phyloP scores from a whole-genome alignment of 2,329 filamentous ascomycete species.

The Colletotrichum liriopes region DNA sequence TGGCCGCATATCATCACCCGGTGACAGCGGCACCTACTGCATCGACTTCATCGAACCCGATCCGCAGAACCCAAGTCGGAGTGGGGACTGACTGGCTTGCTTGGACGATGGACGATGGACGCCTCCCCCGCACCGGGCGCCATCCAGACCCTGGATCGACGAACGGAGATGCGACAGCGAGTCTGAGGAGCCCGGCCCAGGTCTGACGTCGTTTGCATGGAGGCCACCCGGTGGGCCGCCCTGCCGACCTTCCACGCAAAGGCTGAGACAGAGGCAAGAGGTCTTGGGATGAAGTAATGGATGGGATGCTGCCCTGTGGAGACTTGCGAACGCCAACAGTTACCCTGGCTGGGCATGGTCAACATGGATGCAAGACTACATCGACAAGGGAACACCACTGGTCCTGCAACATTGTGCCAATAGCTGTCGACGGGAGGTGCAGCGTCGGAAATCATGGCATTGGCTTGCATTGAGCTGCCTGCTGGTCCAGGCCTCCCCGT shows the following conservation, averaged over 20 bases:
- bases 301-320: constrained; percentile 1
- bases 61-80: neutral
- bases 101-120: neutral
- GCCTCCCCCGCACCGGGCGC: neutral
- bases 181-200: neutral
- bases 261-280: neutral
- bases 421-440: neutral
- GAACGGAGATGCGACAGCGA: neutral
- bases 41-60: neutral
- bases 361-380: constrained; percentile 3
- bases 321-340: neutral
- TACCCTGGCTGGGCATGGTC: neutral
- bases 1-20: constrained; percentile 1
- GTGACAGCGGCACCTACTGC: neutral
- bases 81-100: neutral
- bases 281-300: constrained; percentile 18
- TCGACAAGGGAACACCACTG: neutral
- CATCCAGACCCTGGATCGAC: constrained; percentile 27
- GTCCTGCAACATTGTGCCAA: neutral
- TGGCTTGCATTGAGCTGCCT: neutral
- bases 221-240: neutral
- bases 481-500: neutral
- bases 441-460: neutral
- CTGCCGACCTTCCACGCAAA: neutral
- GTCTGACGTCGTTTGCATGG: constrained; percentile 37